Evolutionary conservation across 495 filamentous ascomycete species (phyloP), one percentile per base, ranked within the genome.

Genomic region (Aspergillus leporis): DNA sequence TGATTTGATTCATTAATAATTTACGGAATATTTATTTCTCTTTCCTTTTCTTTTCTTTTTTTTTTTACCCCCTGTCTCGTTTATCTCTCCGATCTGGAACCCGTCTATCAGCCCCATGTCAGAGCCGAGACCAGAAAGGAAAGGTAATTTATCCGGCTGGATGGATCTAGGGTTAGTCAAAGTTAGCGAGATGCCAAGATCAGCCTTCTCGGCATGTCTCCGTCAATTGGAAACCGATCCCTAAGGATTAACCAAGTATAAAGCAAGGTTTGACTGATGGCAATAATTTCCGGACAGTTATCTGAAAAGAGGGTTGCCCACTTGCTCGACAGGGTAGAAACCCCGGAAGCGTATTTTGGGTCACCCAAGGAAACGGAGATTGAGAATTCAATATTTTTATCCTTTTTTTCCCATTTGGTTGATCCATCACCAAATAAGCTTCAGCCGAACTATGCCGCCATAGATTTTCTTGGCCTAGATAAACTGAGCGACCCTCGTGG

Each of bases 401-500:
- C 13, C 10, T 36, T 36, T 36, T 36, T 36, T 36, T 36, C 13
- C 10, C 34, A 12, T 25, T 25, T 6, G 51, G 14, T 21, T 40
- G 51, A 49, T 47, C 54, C 43, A 49, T 40, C 18, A 53, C 19
- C 21, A 21, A 32, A 36, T 53, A 32, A 22, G 30, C 50, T 38
- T 36, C 49, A 54, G 46, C 52, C 58, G 52, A 61, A 34, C 25
- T 56, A 61, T 41, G 25, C 58, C 52, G 58, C 22, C 46, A n/a
- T 14, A 43, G 18, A 47, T 36, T 48, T 21, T 23, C 13, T 50
- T 43, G 40, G 51, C 23, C 60, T 59, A n/a, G n/a, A n/a, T n/a
- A 52, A 63, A 31, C 10, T 36, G 48, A 53, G 23, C 23, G 23
- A 56, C 40, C 56, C 61, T 63, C 61, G 61, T 63, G 61, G 61